phyloP scores from a whole-genome alignment of 352 stramenopile genomes.

The Elongisporangium undulatum region DNA sequence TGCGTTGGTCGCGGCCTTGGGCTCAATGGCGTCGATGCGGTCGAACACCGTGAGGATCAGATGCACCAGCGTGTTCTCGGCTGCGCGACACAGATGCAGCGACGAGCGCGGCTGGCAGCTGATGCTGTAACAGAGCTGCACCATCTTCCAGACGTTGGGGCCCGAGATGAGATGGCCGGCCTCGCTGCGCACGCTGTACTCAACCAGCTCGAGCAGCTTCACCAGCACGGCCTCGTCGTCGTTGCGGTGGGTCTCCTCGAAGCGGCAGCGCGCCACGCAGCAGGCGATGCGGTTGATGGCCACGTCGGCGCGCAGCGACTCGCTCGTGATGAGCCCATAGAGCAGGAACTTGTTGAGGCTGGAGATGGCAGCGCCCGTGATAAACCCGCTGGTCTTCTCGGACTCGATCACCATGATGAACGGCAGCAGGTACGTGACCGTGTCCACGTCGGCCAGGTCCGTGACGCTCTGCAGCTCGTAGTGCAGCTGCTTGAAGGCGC shows the following conservation, averaged over 20 bases:
- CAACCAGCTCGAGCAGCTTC: conserved; percentile 96
- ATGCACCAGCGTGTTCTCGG: conserved; percentile 95
- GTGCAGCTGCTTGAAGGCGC: conserved; percentile 92
- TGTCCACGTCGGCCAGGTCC: conserved; percentile 91
- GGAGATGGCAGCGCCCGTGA: conserved; percentile 95
- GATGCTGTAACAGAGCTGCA: conserved; percentile 96
- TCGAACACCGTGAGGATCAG: conserved; percentile 97
- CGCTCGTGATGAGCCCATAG: conserved; percentile 94
- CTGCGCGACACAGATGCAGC: conserved; percentile 91
- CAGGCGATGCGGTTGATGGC: conserved; percentile 94
- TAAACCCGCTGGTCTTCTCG: conserved; percentile 92
- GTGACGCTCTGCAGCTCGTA: conserved; percentile 89
- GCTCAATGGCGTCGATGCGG: conserved; percentile 73
- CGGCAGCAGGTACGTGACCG: conserved; percentile 91
- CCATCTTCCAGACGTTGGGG: conserved; percentile 94
- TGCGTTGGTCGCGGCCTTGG: conserved; percentile 9
- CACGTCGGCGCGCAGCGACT: conserved; percentile 85
- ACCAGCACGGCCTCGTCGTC: conserved; percentile 93
- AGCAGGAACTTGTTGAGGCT: conserved; percentile 98
- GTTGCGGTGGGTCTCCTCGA: conserved; percentile 93
- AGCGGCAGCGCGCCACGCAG: conserved; percentile 91
- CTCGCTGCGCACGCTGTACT: conserved; percentile 92
- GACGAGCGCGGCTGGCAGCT: conserved; percentile 85
- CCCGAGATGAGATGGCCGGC: conserved; percentile 88
- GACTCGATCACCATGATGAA: conserved; percentile 97